Evolutionary conservation across 805 yeast genomes (phyloP).

Genomic region (Metschnikowia lochheadii): DNA sequence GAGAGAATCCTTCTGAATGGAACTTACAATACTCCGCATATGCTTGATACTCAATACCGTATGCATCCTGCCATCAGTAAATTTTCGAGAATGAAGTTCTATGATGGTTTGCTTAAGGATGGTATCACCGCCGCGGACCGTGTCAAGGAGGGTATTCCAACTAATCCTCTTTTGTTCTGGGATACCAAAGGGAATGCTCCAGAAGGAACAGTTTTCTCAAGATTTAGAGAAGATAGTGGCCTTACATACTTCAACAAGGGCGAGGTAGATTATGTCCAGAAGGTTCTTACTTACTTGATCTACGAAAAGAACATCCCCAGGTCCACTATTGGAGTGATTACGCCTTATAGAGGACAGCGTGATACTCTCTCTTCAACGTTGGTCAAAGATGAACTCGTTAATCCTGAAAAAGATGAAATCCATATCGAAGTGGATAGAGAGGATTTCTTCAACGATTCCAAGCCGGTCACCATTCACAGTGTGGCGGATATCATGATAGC

Average conservation of each 20-base stretch:
- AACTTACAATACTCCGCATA: slow-evolving; percentile 54
- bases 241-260: slow-evolving; percentile 55
- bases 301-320: slow-evolving; percentile 49
- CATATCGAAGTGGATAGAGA: slow-evolving; percentile 58
- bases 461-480: slow-evolving; percentile 47
- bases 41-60: slow-evolving; percentile 67
- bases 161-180: slow-evolving; percentile 56
- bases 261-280: slow-evolving; percentile 48
- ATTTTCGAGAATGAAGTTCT: slow-evolving; percentile 52
- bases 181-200: slow-evolving; percentile 47
- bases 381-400: slow-evolving; percentile 49
- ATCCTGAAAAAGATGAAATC: slow-evolving; percentile 48
- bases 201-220: slow-evolving; percentile 48
- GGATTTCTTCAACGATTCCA: slow-evolving; percentile 46
- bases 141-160: slow-evolving; percentile 39
- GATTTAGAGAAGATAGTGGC: slow-evolving; percentile 47
- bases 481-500: slow-evolving; percentile 44
- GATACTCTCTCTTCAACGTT: slow-evolving; percentile 53
- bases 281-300: slow-evolving; percentile 47
- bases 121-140: slow-evolving; percentile 58
- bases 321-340: slow-evolving; percentile 54
- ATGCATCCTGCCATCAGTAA: slow-evolving; percentile 64
- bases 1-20: slow-evolving; percentile 64
- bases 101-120: slow-evolving; percentile 46
- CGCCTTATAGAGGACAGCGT: slow-evolving; percentile 76